Evolutionary conservation across 2,329 filamentous ascomycete species (phyloP), one percentile per base, ranked within the genome.

Genomic region (Clarireedia hainanense): DNA sequence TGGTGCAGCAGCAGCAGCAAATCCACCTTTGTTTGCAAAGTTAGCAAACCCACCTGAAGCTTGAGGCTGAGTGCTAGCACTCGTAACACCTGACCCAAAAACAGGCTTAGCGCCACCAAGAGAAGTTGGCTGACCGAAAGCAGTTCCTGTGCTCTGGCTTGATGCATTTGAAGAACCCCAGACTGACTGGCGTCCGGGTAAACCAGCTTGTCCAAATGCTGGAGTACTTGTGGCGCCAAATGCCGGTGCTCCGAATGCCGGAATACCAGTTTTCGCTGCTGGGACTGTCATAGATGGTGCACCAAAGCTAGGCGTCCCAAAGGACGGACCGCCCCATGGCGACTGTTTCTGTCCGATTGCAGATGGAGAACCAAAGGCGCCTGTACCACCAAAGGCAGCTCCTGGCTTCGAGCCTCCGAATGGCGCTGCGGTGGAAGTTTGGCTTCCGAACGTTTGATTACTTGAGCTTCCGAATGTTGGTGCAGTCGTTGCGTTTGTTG

Each of bases 101-200:
- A 69, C 70, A 5, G 72, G 68, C 52, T 74, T 70, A 51, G 61
- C 60, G 40, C 65, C 61, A 52, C 69, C 71, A 6, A 75, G 65
- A 55, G 81, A 80, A 14, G 75, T 73, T 6, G 76, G 68, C 64
- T 83, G 79, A 1, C 81, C 81, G 67, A 85, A 84, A 1, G 77
- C 71, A 17, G 67, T 64, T 34, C 69, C 61, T 42, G 70, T 55
- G 26, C 53, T 56, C 5, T 42, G 59, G 3, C 72, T 68, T 20
- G 63, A 26, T 34, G 62, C 56, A 23, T 52, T 60, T 39, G 59
- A 71, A 20, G 74, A 64, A 4, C 73, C 74, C 81, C 81, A 85
- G 10, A 79, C 79, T 5, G 81, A 84, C 2, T 72, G 62, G 58
- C 75, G 77, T 2, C 78, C 78, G 27, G 77, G 63, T 42, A 62